These are phyloP conservation scores for Rosa lucieae DNA, from an alignment of 306 rosid genomes.

Conservation along the genomic window DNA sequence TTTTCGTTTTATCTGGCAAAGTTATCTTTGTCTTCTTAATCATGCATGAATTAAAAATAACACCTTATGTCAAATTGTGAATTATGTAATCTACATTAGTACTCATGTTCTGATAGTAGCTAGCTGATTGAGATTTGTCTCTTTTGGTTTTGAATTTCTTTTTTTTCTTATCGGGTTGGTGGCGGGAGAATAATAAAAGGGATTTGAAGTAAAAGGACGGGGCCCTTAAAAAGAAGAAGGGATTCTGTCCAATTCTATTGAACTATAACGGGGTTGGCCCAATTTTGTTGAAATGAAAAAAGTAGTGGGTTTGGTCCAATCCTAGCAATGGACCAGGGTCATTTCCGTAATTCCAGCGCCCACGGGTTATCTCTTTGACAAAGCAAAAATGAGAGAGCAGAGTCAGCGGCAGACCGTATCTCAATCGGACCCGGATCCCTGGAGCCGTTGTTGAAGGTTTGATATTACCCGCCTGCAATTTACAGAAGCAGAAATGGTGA, in stretches of 20 bases:
- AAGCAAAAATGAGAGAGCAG: neutral
- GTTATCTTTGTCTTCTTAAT: no score
- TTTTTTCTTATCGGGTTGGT: no score
- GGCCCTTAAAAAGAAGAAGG: no score
- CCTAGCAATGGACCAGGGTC: neutral
- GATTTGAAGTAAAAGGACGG: neutral
- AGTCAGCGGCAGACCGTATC: neutral
- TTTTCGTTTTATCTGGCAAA: no score
- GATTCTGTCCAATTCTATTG: neutral
- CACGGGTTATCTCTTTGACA: neutral
- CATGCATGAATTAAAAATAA: no score
- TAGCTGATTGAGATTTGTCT: no score
- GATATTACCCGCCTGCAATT: neutral
- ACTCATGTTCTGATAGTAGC: no score
- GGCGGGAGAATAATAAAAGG: no score
- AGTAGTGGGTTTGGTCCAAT: neutral
- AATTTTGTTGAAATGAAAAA: no score
- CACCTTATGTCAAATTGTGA: no score
- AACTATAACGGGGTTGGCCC: neutral
- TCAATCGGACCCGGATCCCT: neutral
- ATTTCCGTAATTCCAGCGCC: neutral
- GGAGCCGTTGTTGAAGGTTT: neutral
- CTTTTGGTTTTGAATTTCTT: no score
- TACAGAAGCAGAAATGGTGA: constrained; percentile 48
- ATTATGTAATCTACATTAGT: no score